A percentile compares a stretch with the other conserved stretches of the same genome.
Evolutionary conservation across 305 asterid genomes (phyloP).

Genomic region (Solanum aculeatissimum): DNA sequence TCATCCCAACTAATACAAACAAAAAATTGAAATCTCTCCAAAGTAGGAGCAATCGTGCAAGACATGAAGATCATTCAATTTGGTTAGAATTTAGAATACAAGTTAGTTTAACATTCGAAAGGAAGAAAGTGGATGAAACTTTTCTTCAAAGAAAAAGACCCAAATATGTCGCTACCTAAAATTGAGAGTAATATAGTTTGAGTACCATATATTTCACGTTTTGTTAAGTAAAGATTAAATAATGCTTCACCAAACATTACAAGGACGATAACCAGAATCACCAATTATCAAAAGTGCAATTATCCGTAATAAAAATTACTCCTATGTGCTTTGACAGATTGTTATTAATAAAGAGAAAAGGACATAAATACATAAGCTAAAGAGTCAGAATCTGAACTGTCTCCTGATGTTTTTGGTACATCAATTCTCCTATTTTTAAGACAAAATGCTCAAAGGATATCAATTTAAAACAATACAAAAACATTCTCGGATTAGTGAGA

Average conservation of each 20-base stretch:
- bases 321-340: no score
- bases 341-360: no score
- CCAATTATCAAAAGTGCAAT: not conserved
- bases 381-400: no score
- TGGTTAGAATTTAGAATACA: not conserved
- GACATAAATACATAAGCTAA: no score
- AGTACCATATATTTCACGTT: not conserved
- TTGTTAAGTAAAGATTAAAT: no score
- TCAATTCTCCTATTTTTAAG: no score
- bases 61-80: not conserved
- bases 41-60: not conserved
- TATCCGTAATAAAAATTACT: no score
- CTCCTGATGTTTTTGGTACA: no score
- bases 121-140: not conserved
- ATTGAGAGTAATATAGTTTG: not conserved
- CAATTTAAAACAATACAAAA: not conserved
- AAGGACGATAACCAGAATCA: not conserved
- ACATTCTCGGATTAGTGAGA: no score
- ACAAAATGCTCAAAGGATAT: no score
- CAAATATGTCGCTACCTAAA: not conserved
- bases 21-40: not conserved
- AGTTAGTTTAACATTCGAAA: not conserved
- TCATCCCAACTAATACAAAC: not conserved
- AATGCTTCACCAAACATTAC: not conserved
- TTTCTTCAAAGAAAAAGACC: not conserved